phyloP scores from a whole-genome alignment of 2,329 filamentous ascomycete species.

The Fonsecaea nubica region DNA sequence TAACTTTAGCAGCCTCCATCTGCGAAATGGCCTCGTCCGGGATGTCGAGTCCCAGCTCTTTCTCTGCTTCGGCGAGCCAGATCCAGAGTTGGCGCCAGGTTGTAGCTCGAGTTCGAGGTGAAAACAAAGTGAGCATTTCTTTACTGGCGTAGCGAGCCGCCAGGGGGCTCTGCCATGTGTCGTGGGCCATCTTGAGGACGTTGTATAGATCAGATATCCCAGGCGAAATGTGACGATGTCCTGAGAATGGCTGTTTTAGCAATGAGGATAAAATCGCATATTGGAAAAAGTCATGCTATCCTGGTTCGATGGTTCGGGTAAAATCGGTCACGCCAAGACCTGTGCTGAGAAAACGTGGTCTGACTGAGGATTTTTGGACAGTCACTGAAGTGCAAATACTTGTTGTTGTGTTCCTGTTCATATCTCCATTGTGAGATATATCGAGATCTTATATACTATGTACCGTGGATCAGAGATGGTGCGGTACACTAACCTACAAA shows the following conservation, averaged over 20 bases:
- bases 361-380: neutral
- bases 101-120: constrained; percentile 73
- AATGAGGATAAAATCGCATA: neutral
- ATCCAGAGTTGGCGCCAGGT: constrained; percentile 89
- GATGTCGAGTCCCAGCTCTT: constrained; percentile 79
- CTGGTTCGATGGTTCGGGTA: constrained; percentile 5
- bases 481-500: too few relatives aligned
- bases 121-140: constrained; percentile 83
- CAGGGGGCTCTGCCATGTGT: constrained; percentile 71
- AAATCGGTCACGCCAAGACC: constrained; percentile 17
- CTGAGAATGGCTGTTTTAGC: neutral
- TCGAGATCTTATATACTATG: neutral
- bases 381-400: too few relatives aligned
- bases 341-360: neutral
- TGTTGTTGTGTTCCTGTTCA: neutral
- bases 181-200: constrained; percentile 46
- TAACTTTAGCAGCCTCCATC: constrained; percentile 74
- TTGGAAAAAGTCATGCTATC: neutral
- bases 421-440: neutral
- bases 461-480: too few relatives aligned
- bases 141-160: constrained; percentile 73
- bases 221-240: neutral
- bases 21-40: constrained; percentile 75
- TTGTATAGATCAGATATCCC: neutral
- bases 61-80: constrained; percentile 80